Base-by-base conservation (phyloP, 805 yeast species). In the Metahyphopichia silvanorum region DNA sequence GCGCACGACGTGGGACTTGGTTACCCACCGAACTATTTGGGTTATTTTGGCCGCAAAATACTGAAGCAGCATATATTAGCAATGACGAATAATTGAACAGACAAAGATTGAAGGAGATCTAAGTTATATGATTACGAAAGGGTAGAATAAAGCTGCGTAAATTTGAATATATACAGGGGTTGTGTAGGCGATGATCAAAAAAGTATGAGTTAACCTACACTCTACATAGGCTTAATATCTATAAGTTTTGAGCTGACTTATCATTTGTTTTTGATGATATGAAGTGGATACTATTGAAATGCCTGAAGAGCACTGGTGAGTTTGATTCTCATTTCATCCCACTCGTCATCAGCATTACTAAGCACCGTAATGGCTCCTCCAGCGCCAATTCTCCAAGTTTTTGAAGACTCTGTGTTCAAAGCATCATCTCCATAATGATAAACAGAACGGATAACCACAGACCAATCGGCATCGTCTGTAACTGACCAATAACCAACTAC, bases 321-420 rank as follows among this genome's bases (percentile, higher is more conserved):
- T 57, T 93, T 93, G 9, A 83, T 63, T 29, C 70, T 56, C 95
- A 93, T 83, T 53, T 93, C 99, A 19, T 86, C 88, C 83, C 93
- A 86, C 56, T 93, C 99, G 2, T 82, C 91, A 16, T 76, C 76
- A n/a, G 69, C 64, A 16, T 86, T 78, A 52, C 96, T 86, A 39
- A 93, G 64, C 2, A 88, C 89, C 0, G 98, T 93, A 27, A 93
- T 79, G 12, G 98, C 99, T 4, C 99, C 99, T 11, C 99, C 99
- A 6, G 98, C 98, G 1, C 99, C 99, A 34, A 91, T 76, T 40
- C 87, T 68, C 95, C 96, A 93, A 5, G 62, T 49, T 6, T 54
- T 50, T 15, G 31, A 33, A 9, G 21, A 31, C 4, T 25, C 35
- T n/a, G 34, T 40, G 29, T 63, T 54, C 12, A 47, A 55, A 7